A percentile compares a stretch with the other conserved stretches of the same genome.
phyloP scores from a whole-genome alignment of 768 basidiomycete species.

The Tricholoma terreum region DNA sequence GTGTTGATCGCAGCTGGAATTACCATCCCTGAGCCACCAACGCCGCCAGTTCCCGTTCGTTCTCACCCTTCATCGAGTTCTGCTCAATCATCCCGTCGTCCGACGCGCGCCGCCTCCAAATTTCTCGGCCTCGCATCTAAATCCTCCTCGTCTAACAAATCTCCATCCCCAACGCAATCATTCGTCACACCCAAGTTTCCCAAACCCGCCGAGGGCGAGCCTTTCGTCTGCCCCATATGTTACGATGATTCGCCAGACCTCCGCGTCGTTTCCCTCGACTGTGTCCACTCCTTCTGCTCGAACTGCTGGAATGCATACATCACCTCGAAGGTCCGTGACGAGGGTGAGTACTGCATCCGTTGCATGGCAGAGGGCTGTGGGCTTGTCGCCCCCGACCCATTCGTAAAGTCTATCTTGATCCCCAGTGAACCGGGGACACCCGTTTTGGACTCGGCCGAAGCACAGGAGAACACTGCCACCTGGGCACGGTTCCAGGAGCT shows the following conservation, averaged over 20 bases:
- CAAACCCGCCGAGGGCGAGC: constrained; percentile 34
- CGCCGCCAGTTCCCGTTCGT: constrained; percentile 31
- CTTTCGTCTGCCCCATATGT: constrained; percentile 92
- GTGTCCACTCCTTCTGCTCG: constrained; percentile 82
- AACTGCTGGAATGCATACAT: constrained; percentile 84
- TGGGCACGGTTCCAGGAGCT: constrained; percentile 82
- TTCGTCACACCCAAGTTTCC: constrained; percentile 26
- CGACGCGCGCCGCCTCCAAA: constrained; percentile 37
- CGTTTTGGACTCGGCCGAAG: constrained; percentile 20
- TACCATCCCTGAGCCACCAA: constrained; percentile 41
- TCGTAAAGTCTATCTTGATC: constrained; percentile 55
- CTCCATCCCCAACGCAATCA: constrained; percentile 22
- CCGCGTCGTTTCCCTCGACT: constrained; percentile 67
- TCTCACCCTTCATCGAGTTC: constrained; percentile 26
- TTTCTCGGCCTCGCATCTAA: constrained; percentile 34
- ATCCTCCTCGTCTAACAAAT: constrained; percentile 24
- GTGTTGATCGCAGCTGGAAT: constrained; percentile 76
- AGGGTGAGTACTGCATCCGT: constrained; percentile 67
- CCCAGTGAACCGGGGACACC: constrained; percentile 25
- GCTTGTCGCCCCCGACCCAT: constrained; percentile 59
- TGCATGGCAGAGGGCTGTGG: constrained; percentile 83
- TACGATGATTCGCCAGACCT: constrained; percentile 68
- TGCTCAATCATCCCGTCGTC: constrained; percentile 26
- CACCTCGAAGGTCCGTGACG: constrained; percentile 76
- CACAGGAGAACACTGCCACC: constrained; percentile 45